Evolutionary conservation across 164 flowering plant species (phyloP).

Genomic region (Vitis cinerea): DNA sequence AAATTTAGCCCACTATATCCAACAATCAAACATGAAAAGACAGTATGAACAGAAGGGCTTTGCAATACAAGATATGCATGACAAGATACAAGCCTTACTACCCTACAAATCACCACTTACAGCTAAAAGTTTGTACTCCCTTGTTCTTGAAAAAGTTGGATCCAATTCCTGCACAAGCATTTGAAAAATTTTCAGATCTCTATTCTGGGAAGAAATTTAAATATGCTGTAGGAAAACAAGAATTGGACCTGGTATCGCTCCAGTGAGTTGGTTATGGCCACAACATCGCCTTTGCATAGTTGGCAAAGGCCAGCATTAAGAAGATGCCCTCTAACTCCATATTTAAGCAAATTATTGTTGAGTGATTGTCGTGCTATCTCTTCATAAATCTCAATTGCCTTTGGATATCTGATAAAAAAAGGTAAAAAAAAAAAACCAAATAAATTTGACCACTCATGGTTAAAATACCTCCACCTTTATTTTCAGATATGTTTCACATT

Average conservation of each 20-base stretch:
- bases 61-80: too few relatives aligned
- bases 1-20: too few relatives aligned
- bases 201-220: background rate
- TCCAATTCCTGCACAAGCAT: constrained; percentile 67
- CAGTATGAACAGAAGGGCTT: too few relatives aligned
- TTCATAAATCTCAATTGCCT: constrained; percentile 65
- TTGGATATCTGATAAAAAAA: constrained; percentile 24
- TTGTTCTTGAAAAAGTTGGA: constrained; percentile 87
- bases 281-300: constrained; percentile 80
- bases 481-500: too few relatives aligned
- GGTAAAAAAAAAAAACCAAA: too few relatives aligned
- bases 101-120: constrained; percentile 23
- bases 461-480: too few relatives aligned
- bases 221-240: background rate
- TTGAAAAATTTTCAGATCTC: background rate
- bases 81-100: too few relatives aligned
- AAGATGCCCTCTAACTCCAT: constrained; percentile 62
- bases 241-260: constrained; percentile 72
- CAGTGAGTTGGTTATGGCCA: constrained; percentile 78
- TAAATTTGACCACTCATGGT: too few relatives aligned
- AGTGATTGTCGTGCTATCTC: constrained; percentile 72
- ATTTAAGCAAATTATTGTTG: constrained; percentile 74
- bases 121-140: constrained; percentile 67
- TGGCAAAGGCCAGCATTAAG: constrained; percentile 96
- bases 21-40: too few relatives aligned